Evolutionary conservation across 169 alveolate genomes (phyloP).

Genomic region (Eimeria maxima): DNA sequence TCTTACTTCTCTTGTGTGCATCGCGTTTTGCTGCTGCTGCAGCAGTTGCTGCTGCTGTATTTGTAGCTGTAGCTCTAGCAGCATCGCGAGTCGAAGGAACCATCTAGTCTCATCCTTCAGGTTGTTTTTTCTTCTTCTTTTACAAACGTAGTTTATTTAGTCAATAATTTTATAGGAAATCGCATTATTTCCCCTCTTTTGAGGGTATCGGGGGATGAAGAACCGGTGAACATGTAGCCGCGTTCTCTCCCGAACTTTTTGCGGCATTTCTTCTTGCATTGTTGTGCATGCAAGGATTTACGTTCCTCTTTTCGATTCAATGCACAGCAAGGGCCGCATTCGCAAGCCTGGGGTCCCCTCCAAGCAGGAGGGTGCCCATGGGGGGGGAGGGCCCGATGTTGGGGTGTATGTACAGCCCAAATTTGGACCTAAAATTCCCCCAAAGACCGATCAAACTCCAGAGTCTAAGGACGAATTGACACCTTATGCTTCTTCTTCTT

Average conservation of each 20-base stretch:
- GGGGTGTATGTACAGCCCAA: not conserved
- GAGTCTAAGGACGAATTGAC: not conserved
- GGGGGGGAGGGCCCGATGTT: not conserved
- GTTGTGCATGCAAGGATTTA: not conserved
- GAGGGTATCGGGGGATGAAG: no score
- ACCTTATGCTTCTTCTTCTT: not conserved
- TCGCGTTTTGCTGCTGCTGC: no score
- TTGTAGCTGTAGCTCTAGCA: not conserved
- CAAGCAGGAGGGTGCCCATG: constrained; percentile 4
- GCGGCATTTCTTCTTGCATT: no score
- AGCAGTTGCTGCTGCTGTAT: not conserved
- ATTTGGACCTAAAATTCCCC: constrained; percentile 16
- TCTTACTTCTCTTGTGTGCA: no score
- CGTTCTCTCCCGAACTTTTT: no score
- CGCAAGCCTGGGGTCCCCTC: constrained; percentile 36
- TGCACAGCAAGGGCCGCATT: not conserved
- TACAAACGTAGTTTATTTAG: not conserved
- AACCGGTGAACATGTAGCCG: no score
- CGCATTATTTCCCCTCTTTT: no score
- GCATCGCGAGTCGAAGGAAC: not conserved
- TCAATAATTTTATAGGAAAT: not conserved
- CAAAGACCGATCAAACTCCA: not conserved
- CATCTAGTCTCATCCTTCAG: no score
- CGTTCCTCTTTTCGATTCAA: no score
- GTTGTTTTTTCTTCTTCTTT: not conserved